Evolutionary conservation across 805 yeast genomes (phyloP).

Genomic region (Barnettozyma vustinii): DNA sequence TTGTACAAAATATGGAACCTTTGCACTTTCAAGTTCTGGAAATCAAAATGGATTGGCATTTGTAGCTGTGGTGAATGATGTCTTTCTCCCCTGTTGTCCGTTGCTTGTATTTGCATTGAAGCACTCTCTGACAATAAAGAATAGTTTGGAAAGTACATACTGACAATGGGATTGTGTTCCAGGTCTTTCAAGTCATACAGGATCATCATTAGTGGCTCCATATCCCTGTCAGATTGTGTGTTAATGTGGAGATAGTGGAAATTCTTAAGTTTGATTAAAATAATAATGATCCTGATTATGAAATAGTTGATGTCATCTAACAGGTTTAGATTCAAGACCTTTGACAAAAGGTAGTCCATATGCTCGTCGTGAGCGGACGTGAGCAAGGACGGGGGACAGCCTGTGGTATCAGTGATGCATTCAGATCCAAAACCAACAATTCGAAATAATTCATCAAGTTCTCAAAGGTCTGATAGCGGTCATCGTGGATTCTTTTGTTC

Average conservation of each 20-base stretch:
- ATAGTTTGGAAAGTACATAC: conserved; percentile 13
- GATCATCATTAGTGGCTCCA: conserved; percentile 1
- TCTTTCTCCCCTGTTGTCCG: background rate
- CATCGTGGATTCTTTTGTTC: conserved; percentile 4
- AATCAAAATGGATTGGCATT: conserved; percentile 4
- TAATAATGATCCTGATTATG: conserved; percentile 12
- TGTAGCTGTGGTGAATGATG: background rate
- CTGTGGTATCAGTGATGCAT: conserved; percentile 11
- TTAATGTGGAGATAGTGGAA: conserved; percentile 8
- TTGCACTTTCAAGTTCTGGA: conserved; percentile 10
- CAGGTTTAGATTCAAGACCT: conserved; percentile 14
- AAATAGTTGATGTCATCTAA: conserved; percentile 21
- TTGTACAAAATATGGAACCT: conserved; percentile 19
- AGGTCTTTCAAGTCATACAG: conserved; percentile 14
- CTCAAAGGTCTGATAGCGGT: conserved; percentile 13
- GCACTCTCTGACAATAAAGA: conserved; percentile 2
- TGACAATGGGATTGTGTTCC: conserved; percentile 17
- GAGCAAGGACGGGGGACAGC: conserved; percentile 8
- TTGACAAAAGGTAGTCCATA: conserved; percentile 10
- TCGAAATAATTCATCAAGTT: conserved; percentile 21
- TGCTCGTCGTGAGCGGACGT: background rate
- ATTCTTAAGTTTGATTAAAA: conserved; percentile 17
- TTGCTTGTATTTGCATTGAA: background rate
- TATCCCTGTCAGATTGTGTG: background rate
- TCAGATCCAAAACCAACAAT: conserved; percentile 18